Conservation (phyloP, 179 eudicot genomes). For the Carnegiea gigantea region DNA sequence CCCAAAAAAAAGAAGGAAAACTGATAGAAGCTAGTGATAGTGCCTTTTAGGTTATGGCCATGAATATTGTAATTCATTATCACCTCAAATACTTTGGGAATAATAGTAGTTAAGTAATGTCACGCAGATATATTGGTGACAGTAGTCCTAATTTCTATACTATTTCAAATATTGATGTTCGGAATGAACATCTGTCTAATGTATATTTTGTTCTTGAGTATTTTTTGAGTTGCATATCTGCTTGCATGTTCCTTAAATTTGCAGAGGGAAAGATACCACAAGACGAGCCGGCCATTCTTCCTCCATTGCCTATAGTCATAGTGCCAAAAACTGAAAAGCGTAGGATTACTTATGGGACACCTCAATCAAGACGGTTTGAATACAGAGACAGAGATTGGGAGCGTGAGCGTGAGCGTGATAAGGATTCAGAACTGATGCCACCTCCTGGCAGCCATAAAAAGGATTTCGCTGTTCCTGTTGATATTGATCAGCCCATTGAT, state of each 20-base stretch:
- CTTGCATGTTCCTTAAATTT: conserved; percentile 13
- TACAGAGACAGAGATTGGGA: conserved; percentile 87
- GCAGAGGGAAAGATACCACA: conserved; percentile 90
- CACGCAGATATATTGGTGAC: background rate
- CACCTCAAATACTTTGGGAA: background rate
- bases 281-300: conserved; percentile 88
- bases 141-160: background rate
- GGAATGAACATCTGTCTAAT: background rate
- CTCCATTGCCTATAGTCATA: conserved; percentile 65
- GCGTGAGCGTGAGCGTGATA: conserved; percentile 75
- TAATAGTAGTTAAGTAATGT: background rate
- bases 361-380: conserved; percentile 66
- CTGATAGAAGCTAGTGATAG: background rate
- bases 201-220: background rate
- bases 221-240: background rate
- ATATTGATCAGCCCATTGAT: conserved; percentile 86
- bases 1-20: background rate
- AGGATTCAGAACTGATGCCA: conserved; percentile 98
- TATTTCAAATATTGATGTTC: background rate
- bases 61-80: conserved; percentile 4
- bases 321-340: conserved; percentile 73
- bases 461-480: conserved; percentile 70
- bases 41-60: background rate
- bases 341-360: conserved; percentile 52
- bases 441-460: conserved; percentile 89